Conservation (phyloP, 2,329 filamentous ascomycete species). For the Venturia asperata region DNA sequence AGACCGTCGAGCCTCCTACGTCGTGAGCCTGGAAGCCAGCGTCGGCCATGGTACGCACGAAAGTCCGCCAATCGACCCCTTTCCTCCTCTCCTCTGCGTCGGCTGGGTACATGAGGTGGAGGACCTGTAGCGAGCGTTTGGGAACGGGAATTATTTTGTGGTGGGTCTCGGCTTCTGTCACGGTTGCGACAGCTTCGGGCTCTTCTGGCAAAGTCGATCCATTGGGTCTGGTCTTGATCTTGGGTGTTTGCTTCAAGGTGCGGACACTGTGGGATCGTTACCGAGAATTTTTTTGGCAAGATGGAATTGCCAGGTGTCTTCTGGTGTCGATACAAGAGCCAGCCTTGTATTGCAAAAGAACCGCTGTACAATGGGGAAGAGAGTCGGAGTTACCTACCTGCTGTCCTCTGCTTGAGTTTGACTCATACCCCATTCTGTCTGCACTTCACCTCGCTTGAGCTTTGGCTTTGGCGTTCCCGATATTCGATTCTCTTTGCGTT, state of each 20-base stretch:
- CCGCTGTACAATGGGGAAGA: neutral
- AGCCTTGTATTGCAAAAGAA: neutral
- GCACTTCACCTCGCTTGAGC: neutral
- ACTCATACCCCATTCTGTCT: neutral
- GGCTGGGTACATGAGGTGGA: neutral
- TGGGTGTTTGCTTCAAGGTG: neutral
- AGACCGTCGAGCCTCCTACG: neutral
- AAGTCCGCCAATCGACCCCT: neutral
- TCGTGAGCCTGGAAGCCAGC: neutral
- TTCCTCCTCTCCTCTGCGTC: neutral
- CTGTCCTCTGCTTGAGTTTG: neutral
- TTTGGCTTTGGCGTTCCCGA: neutral
- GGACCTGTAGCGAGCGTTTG: neutral
- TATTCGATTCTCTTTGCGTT: neutral
- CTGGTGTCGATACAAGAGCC: neutral
- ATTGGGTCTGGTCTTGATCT: neutral
- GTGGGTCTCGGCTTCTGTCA: neutral
- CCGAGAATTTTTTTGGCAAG: no score
- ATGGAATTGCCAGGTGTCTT: no score
- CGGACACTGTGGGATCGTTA: neutral
- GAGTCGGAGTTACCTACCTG: neutral
- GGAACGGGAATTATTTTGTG: neutral
- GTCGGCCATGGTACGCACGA: neutral
- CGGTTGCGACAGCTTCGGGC: neutral
- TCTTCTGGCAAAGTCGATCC: neutral